These are phyloP conservation scores for Selaginella tamariscina DNA, from an alignment of 75 land plant genomes.

Conservation along the genomic window DNA sequence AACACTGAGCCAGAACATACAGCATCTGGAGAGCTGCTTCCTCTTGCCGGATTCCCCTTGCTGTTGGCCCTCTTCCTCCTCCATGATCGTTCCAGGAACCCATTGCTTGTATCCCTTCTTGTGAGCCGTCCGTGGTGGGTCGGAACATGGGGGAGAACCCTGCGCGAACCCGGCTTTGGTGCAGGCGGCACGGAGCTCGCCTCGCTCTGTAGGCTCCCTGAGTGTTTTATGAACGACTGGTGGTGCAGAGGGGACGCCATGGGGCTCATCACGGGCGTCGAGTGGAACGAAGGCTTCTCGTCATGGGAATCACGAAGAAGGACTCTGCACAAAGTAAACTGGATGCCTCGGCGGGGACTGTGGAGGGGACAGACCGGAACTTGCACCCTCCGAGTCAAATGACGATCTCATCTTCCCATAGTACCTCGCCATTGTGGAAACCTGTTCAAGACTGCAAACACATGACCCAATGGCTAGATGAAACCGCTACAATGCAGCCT, in stretches of 20 bases:
- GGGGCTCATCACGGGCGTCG: constrained; percentile 11
- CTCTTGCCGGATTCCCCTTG: constrained; percentile 1
- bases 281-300: constrained; percentile 9
- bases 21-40: constrained; percentile 2
- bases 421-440: constrained; percentile 3
- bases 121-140: background rate
- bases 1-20: constrained; percentile 8
- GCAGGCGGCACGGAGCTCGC: background rate
- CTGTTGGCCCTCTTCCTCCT: constrained; percentile 7
- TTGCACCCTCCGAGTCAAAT: constrained; percentile 9
- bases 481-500: background rate
- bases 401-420: constrained; percentile 11
- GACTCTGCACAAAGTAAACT: constrained; percentile 11
- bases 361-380: background rate
- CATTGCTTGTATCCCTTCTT: constrained; percentile 14
- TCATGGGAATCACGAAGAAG: constrained; percentile 11
- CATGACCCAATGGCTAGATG: too few relatives aligned
- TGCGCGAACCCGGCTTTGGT: constrained; percentile 6
- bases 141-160: constrained; percentile 1
- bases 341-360: constrained; percentile 9
- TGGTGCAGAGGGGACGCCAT: constrained; percentile 12
- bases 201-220: background rate
- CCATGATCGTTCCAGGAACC: background rate
- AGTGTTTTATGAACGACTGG: background rate
- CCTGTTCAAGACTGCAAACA: too few relatives aligned